Base-by-base conservation (phyloP, 495 filamentous ascomycete genomes). In the Daldinia caldariorum region DNA sequence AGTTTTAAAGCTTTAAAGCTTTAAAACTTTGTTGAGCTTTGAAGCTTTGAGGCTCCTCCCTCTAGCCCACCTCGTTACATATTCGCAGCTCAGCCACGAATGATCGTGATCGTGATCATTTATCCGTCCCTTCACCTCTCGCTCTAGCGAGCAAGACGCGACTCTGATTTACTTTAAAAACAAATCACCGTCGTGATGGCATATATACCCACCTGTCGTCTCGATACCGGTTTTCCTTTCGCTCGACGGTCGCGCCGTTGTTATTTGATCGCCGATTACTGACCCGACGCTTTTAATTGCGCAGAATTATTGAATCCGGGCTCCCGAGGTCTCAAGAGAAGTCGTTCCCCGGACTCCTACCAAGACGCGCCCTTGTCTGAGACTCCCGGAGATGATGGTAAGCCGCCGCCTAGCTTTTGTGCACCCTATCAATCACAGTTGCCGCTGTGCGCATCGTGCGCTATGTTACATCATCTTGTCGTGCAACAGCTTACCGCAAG, bases 241-340 rank as follows among this genome's bases (percentile, higher is more conserved):
- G 38, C 69, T 70, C 66, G 54, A 60, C 61, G 66, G 63, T 45
- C 47, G 57, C 58, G 71, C 78, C 69, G 74, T 70, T 13, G 58
- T 67, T 69, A 29, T 68, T 54, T 70, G 62, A 61, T 39, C 41
- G 54, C 47, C 56, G 63, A 67, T 71, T 72, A 49, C 75, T 77
- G 56, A 77, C 51, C 63, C 47, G 32, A 45, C 38, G 53, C 51
- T 41, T 70, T 41, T 70, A 20, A 63, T 61, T 69, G 41, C 51
- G 53, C 71, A 85, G 83, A 83, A 70, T 63, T 83, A 41, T 53
- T 76, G 16, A 79, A 76, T 59, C 66, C 77, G 50, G 58, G 69
- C 20, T 71, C 93, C 70, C 90, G 95, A 78, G 93, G 94, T 67
- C 79, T 92, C 77, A 99, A 98, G 84, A 89, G 95, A 81, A 95